Conservation (phyloP, 2,329 filamentous ascomycete genomes). For the Sporothrix variecibatus region DNA sequence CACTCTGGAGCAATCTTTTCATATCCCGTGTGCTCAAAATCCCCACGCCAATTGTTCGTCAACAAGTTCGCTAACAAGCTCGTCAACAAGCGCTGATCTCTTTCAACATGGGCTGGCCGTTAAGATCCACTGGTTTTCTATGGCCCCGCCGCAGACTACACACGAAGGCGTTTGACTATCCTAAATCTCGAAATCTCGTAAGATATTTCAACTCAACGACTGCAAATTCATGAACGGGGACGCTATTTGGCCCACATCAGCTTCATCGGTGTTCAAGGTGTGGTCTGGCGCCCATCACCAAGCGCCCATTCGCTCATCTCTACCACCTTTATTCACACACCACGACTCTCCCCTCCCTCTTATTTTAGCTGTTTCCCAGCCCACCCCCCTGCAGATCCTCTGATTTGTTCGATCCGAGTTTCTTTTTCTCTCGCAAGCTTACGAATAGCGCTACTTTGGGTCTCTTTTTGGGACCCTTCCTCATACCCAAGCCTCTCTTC, state of each 20-base stretch:
- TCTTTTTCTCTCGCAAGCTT: constrained; percentile 17
- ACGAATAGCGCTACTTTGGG: constrained; percentile 10
- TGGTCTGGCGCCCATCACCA: not conserved
- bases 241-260: not conserved
- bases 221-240: not conserved
- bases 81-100: constrained; percentile 6
- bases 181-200: constrained; percentile 3
- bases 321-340: not conserved
- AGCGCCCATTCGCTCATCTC: constrained; percentile 7
- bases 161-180: not conserved
- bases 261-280: not conserved
- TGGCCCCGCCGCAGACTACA: not conserved
- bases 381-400: constrained; percentile 33
- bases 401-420: constrained; percentile 34
- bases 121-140: not conserved
- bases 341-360: constrained; percentile 8
- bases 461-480: not conserved
- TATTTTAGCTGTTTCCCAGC: constrained; percentile 32
- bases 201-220: constrained; percentile 9
- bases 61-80: not conserved
- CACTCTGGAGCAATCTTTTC: not conserved
- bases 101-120: not conserved
- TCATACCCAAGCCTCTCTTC: constrained; percentile 16
- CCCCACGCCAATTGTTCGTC: not conserved
- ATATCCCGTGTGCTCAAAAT: not conserved